Conservation (phyloP, 371 early-diverging fungal genomes). For the Funneliformis caledonium region DNA sequence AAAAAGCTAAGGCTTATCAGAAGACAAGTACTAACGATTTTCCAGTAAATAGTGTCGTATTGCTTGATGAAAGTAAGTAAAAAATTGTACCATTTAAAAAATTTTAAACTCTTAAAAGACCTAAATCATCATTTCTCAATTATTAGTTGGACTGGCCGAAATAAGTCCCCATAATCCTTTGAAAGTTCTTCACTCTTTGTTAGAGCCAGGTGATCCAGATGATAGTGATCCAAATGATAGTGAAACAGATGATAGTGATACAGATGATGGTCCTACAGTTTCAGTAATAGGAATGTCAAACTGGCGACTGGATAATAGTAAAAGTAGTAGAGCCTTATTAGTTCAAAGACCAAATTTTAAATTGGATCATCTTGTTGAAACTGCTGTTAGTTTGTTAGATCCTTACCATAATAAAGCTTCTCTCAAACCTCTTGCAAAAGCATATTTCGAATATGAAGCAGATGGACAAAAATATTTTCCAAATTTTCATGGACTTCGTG, state of each 20-base stretch:
- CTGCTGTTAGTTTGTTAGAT: slow-evolving; percentile 20
- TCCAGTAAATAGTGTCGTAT: slow-evolving; percentile 18
- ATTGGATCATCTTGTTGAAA: slow-evolving; percentile 23
- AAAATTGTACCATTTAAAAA: too few species aligned
- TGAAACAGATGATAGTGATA: too few species aligned
- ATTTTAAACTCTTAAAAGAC: too few species aligned
- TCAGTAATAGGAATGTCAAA: neutral
- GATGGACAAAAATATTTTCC: neutral
- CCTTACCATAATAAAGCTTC: neutral
- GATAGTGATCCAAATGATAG: too few species aligned
- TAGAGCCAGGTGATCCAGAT: slow-evolving; percentile 26
- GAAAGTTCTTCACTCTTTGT: slow-evolving; percentile 31
- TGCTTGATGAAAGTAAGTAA: slow-evolving; percentile 37
- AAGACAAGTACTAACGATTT: slow-evolving; percentile 27
- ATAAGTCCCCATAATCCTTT: slow-evolving; percentile 38
- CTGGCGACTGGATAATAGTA: slow-evolving; percentile 39
- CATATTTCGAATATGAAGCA: slow-evolving; percentile 33
- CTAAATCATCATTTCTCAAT: neutral
- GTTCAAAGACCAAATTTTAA: slow-evolving; percentile 32
- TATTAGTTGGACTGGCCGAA: slow-evolving; percentile 38
- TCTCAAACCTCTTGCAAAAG: slow-evolving; percentile 8
- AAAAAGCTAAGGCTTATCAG: slow-evolving; percentile 35
- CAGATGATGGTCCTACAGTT: neutral
- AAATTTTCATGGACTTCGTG: slow-evolving; percentile 40
- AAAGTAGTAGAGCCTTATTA: slow-evolving; percentile 28